Base-by-base conservation (phyloP, 345 rosid genomes). In the Salix udensis region DNA sequence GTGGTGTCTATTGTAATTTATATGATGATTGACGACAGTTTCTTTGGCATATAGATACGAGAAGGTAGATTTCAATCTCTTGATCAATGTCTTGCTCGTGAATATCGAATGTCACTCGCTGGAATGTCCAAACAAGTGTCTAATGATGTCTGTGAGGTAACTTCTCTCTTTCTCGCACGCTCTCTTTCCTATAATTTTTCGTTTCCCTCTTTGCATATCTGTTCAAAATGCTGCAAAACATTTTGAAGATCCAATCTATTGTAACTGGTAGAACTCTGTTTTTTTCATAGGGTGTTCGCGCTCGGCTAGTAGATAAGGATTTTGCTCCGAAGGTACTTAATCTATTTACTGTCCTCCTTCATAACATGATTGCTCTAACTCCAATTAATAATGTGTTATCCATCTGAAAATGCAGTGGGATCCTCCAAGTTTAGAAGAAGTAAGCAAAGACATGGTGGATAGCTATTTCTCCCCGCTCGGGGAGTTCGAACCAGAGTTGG, bases 1-100 rank as follows among this genome's bases (percentile, higher is more conserved):
- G 71, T 69, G 76, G 72, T 68, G 53, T 73, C 48, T 39, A 50
- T 77, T 74, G 26, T 24, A 23, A 24, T 68, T 36, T 46, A 13
- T 65, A 1, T 26, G 58, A 11, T 21, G 58, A 11, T 21, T 67
- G 5, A 28, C 13, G 19, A 61, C 74, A 18, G 39, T 44, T 72
- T 19, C 15, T 76, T 30, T 72, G 73, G 58, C 74, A 68, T 72
- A 75, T 71, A 96, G 96, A 88, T 93, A 78, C 81, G 89, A 82
- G 97, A 96, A 78, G 97, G 99, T 80, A 93, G 97, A 86, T 96
- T 88, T 79, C 91, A 92, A 78, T 82, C 93, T 30, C 94, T 90
- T 72, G 97, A 91, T 80, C 93, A 91, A 30, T 93, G 99, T 82
- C 89, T 92, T 83, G 88, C 88, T 81, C 90, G 89, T 46, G 98